Percentiles rank a stretch among this genome's conserved stretches.
These are phyloP conservation scores for Colletotrichum liriopes DNA, from an alignment of 2,329 filamentous ascomycete genomes.

Conservation along the genomic window DNA sequence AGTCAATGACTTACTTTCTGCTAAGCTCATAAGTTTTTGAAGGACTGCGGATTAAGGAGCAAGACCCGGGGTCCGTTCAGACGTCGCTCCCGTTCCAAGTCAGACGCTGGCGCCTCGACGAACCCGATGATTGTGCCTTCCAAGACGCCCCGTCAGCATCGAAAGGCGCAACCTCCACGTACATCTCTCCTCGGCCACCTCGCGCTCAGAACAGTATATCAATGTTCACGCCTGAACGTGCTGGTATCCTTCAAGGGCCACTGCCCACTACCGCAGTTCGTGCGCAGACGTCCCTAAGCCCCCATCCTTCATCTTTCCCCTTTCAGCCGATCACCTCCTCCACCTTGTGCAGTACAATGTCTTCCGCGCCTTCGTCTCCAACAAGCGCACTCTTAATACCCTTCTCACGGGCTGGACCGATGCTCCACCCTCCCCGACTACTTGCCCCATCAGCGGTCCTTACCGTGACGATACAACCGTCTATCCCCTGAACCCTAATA, in stretches of 20 bases:
- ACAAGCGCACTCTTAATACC: slow-evolving; percentile 24
- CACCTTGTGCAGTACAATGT: slow-evolving; percentile 37
- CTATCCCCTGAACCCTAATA: slow-evolving; percentile 36
- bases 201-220: not conserved
- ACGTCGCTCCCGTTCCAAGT: slow-evolving; percentile 18
- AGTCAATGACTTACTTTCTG: not conserved
- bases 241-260: not conserved
- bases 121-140: slow-evolving; percentile 2
- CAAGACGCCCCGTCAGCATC: not conserved
- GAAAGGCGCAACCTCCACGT: not conserved
- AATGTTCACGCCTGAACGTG: not conserved
- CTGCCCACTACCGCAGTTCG: not conserved
- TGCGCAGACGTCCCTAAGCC: slow-evolving; percentile 2
- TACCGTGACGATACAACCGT: slow-evolving; percentile 30
- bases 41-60: slow-evolving; percentile 22
- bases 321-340: slow-evolving; percentile 33
- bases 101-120: slow-evolving; percentile 28
- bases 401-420: slow-evolving; percentile 19
- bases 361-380: slow-evolving; percentile 33
- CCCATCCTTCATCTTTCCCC: slow-evolving; percentile 15
- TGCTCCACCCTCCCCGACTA: not conserved
- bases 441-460: slow-evolving; percentile 20
- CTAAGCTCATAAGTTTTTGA: not conserved
- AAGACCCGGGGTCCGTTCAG: not conserved
- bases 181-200: not conserved